phyloP scores from a whole-genome alignment of 73 alveolate genomes.

The Tetrahymena thermophila region DNA sequence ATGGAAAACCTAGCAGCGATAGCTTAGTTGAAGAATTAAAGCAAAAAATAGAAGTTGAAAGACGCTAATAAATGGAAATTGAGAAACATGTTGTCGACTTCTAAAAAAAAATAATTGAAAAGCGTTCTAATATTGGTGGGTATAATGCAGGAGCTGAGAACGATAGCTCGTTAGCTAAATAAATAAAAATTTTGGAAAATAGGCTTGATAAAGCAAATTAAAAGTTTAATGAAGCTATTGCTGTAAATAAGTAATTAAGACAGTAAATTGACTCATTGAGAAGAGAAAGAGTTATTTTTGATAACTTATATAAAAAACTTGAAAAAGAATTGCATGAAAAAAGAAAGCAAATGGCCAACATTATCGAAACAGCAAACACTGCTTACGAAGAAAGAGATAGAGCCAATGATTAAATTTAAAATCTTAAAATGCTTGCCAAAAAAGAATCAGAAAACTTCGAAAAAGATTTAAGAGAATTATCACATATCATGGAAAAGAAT shows the following conservation, averaged over 20 bases:
- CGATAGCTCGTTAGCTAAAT: slow-evolving; percentile 63
- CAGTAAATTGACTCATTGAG: slow-evolving; percentile 89
- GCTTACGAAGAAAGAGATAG: slow-evolving; percentile 90
- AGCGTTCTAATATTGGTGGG: slow-evolving; percentile 71
- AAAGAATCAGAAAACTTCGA: slow-evolving; percentile 90
- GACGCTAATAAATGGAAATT: slow-evolving; percentile 50
- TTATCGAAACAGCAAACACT: slow-evolving; percentile 72
- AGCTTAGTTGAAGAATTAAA: slow-evolving; percentile 30
- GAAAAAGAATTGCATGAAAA: slow-evolving; percentile 87
- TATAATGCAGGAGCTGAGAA: slow-evolving; percentile 87
- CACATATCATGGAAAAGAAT: slow-evolving; percentile 30
- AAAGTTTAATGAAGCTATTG: slow-evolving; percentile 95
- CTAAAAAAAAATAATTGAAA: slow-evolving; percentile 63
- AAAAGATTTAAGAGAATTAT: slow-evolving; percentile 56
- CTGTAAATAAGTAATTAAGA: slow-evolving; percentile 80
- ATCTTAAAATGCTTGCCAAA: slow-evolving; percentile 83
- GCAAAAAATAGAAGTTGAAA: slow-evolving; percentile 66
- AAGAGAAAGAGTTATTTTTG: slow-evolving; percentile 92
- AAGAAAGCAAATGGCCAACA: slow-evolving; percentile 88
- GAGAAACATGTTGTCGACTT: slow-evolving; percentile 65
- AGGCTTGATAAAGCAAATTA: slow-evolving; percentile 89
- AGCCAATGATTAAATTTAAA: slow-evolving; percentile 83
- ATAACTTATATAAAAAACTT: slow-evolving; percentile 83
- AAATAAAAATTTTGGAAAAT: slow-evolving; percentile 80
- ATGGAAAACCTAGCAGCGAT: slow-evolving; percentile 37